Evolutionary conservation across 768 basidiomycete species (phyloP), one percentile per base, ranked within the genome.

Genomic region (Boletus rex-veris): DNA sequence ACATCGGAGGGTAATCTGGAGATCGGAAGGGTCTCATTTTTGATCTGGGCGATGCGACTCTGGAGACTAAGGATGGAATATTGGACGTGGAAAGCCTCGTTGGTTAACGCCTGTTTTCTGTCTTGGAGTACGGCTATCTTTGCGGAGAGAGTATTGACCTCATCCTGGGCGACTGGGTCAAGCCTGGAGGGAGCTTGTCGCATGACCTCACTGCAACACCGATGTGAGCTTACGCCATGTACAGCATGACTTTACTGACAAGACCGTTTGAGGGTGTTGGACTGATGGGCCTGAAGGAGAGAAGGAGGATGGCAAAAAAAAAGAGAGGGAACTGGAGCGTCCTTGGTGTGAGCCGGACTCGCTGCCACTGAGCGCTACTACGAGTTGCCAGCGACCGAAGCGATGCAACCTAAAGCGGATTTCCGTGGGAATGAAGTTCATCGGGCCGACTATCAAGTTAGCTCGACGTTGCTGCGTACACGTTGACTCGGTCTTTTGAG

Each of bases 41-140:
- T 64, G 55, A 70, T 71, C 33, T 62, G 68, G 28, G 68, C 68
- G 45, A 66, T 68, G 50, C 68, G 68, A 43, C 68, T 66, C 48
- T 70, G 68, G 41, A 71, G 62, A 5, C 47, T 56, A 46, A 62
- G 64, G 45, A 70, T 68, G 36, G 68, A 62, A 35, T 56, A 54
- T 31, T 70, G 62, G 43, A 70, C 62, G 2, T 57, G 54, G 50
- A 61, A 68, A 0, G 66, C 60, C 40, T 71, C 64, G 10, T 57
- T 57, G 3, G 60, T 52, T 30, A 70, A 40, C 1, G 35, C 59
- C 26, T 61, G 59, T 36, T 57, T 67, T 48, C 58, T 52, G 43
- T 50, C 60, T 58, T 71, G 56, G 12, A 70, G 55, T 7, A 40
- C 44, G 2, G 53, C 43, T 48, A 70, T 65, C 52, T 52, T 43